Percentiles rank a stretch among this genome's conserved stretches.
These are phyloP conservation scores for Fagopyrum tataricum DNA, from an alignment of 148 eudicot species.

Conservation along the genomic window DNA sequence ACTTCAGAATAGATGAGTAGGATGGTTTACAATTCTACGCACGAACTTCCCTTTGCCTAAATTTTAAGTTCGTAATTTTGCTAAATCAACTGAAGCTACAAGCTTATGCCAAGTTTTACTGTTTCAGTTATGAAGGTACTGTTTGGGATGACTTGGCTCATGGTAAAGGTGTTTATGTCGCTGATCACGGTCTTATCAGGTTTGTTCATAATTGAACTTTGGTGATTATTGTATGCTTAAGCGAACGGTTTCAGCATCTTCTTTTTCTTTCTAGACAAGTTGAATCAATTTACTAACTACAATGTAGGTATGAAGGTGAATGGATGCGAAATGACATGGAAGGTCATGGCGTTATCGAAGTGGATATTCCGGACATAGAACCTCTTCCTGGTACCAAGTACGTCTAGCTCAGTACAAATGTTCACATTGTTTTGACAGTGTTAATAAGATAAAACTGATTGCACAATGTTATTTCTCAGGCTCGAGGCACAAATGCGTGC, in stretches of 20 bases:
- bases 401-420: slow-evolving; percentile 11
- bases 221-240: not conserved
- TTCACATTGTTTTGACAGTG: not conserved
- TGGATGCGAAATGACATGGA: slow-evolving; percentile 88
- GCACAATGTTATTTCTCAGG: slow-evolving; percentile 32
- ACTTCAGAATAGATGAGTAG: not conserved
- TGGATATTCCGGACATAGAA: slow-evolving; percentile 73
- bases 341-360: slow-evolving; percentile 94
- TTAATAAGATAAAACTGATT: not conserved
- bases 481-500: slow-evolving; percentile 91
- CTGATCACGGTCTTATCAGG: slow-evolving; percentile 81
- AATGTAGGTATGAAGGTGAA: slow-evolving; percentile 81
- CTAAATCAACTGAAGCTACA: not conserved
- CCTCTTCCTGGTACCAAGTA: slow-evolving; percentile 94
- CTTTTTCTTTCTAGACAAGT: not conserved
- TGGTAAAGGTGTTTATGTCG: slow-evolving; percentile 88
- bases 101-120: not conserved
- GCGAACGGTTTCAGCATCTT: not conserved
- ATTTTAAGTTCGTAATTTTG: not conserved
- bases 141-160: slow-evolving; percentile 97
- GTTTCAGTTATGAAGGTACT: slow-evolving; percentile 79
- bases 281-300: not conserved
- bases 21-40: not conserved
- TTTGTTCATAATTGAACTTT: slow-evolving; percentile 21
- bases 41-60: not conserved